Base-by-base conservation (phyloP, 2,329 filamentous ascomycete species). In the Pseudonectria foliicola region DNA sequence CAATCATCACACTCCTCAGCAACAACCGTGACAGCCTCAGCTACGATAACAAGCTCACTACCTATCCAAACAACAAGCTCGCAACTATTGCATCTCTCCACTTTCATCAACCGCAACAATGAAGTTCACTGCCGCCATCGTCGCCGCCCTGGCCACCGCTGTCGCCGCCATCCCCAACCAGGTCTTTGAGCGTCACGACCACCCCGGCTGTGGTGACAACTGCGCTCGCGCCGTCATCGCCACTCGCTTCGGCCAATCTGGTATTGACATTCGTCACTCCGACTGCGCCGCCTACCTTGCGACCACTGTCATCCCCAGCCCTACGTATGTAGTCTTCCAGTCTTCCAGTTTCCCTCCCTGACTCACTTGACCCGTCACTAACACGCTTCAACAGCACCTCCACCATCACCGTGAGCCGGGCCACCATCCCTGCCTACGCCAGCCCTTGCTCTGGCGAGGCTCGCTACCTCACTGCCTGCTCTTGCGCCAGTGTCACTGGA, bases 381-480 rank as follows among this genome's bases (percentile, higher is more conserved):
- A 16, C 10, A 12, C n/a, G n/a, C 15, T 10, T 25, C 12, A 13
- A 26, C n/a, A 49, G 42, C 33, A 49, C 46, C 27, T 33, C 48
- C 8, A 45, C 38, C 14, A 38, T 49, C 2, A 45, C 41, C 21
- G 47, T 45, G 34, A 37, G 18, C 7, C 18, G 13, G 5, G 30
- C 18, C 11, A 25, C 46, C 13, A 27, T 45, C 14, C 46, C 46
- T 7, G 45, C 46, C 4, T 49, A 49, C 25, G 44, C 44, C 6
- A 47, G 37, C 16, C 44, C 42, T n/a, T 49, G 46, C 15, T 49
- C 46, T 3, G 46, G 46, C 7, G 38, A 34, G 16, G 7, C 33
- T 34, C 42, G 46, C 4, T 49, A 49, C 11, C 35, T 45, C 13
- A 49, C 46, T 13, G 46, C 46, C 10, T 49, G 46, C 16, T 41